These are phyloP conservation scores for Mucor saturninus DNA, from an alignment of 371 early-diverging fungal genomes.

Conservation along the genomic window DNA sequence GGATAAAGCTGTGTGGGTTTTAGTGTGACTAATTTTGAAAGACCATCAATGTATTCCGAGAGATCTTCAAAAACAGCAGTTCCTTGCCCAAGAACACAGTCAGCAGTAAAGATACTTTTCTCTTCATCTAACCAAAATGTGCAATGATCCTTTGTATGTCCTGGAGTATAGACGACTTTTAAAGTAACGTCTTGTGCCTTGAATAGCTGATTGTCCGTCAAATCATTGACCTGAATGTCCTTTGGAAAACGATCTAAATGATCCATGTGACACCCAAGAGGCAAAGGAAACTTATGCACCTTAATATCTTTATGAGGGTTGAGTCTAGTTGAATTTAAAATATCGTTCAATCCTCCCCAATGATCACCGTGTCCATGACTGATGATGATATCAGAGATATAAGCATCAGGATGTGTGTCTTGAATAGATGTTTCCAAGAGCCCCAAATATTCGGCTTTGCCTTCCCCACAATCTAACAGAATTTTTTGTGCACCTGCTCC, in stretches of 20 bases:
- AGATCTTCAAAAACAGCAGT: slow-evolving; percentile 83
- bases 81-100: slow-evolving; percentile 86
- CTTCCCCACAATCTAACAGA: slow-evolving; percentile 86
- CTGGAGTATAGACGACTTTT: slow-evolving; percentile 77
- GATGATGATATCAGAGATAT: slow-evolving; percentile 78
- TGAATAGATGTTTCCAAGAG: slow-evolving; percentile 57
- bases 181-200: slow-evolving; percentile 65
- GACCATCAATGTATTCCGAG: slow-evolving; percentile 65
- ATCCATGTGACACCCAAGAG: slow-evolving; percentile 15
- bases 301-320: slow-evolving; percentile 27
- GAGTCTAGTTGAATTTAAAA: slow-evolving; percentile 40
- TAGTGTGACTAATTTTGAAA: slow-evolving; percentile 51
- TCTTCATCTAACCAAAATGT: slow-evolving; percentile 77
- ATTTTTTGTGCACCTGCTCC: slow-evolving; percentile 75
- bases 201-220: slow-evolving; percentile 63
- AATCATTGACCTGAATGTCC: slow-evolving; percentile 29
- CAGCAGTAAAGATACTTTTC: slow-evolving; percentile 77
- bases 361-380: slow-evolving; percentile 89
- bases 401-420: slow-evolving; percentile 43
- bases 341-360: slow-evolving; percentile 67
- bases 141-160: slow-evolving; percentile 85
- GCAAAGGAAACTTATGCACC: slow-evolving; percentile 44
- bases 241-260: slow-evolving; percentile 32
- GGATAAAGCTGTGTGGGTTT: slow-evolving; percentile 58
- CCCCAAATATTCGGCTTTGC: slow-evolving; percentile 68